phyloP scores from a whole-genome alignment of 1,284 basidiomycete genomes.

The Ceratobasidium sp. region DNA sequence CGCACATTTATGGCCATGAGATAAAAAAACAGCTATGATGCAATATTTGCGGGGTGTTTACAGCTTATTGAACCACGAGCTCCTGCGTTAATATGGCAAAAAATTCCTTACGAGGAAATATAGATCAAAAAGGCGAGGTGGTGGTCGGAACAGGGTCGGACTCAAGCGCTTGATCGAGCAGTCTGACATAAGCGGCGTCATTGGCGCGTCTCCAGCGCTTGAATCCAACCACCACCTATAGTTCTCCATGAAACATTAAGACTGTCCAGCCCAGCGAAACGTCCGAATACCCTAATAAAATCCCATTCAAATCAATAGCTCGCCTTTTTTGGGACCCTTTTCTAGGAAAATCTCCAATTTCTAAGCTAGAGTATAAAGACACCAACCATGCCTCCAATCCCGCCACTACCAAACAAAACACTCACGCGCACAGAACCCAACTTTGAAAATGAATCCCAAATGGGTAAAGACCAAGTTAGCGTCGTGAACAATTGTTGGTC shows the following conservation, averaged over 20 bases:
- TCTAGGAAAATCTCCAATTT: too few species aligned
- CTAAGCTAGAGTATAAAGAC: not conserved
- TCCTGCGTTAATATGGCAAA: too few species aligned
- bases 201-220: not conserved
- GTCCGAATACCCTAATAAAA: too few species aligned
- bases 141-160: not conserved
- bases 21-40: too few species aligned
- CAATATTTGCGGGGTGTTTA: too few species aligned
- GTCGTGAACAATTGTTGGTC: conserved; percentile 43
- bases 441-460: conserved; percentile 34
- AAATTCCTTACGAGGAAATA: too few species aligned
- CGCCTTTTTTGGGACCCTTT: too few species aligned
- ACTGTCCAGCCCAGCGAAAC: too few species aligned
- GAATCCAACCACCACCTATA: not conserved
- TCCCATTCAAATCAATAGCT: too few species aligned
- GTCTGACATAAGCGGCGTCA: not conserved
- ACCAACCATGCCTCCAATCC: not conserved
- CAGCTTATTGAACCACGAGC: too few species aligned
- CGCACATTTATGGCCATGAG: too few species aligned
- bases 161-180: not conserved
- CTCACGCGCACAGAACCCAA: not conserved
- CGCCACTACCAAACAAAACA: not conserved
- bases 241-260: too few species aligned
- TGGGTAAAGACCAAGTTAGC: conserved; percentile 11
- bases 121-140: not conserved